A percentile compares a stretch with the other conserved stretches of the same genome.
Conservation (phyloP, 139 green algal species). For the Haematococcus lacustris region DNA sequence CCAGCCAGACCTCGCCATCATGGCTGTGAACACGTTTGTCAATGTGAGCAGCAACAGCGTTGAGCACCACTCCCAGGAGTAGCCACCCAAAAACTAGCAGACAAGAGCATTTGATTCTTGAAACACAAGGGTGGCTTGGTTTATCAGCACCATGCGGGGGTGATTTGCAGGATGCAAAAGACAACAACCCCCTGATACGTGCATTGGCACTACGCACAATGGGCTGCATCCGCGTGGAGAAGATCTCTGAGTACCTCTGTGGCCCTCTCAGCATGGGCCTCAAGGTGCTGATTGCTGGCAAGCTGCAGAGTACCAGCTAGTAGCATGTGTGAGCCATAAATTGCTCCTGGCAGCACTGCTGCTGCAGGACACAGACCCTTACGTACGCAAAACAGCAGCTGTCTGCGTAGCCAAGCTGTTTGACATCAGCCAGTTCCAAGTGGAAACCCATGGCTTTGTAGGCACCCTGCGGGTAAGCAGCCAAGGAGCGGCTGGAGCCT, state of each 20-base stretch:
- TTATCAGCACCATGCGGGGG: no score
- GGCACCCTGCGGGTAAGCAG: conserved; percentile 78
- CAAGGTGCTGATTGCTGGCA: not conserved
- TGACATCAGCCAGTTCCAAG: conserved; percentile 94
- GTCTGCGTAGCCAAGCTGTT: conserved; percentile 97
- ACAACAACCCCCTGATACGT: conserved; percentile 95
- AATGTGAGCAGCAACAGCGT: no score
- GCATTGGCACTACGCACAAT: conserved; percentile 97
- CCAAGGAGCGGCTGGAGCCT: no score
- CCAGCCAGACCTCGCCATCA: conserved; percentile 96
- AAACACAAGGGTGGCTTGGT: not conserved
- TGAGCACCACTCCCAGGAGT: no score
- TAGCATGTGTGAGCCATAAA: no score
- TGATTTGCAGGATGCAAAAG: conserved; percentile 83
- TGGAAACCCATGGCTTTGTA: conserved; percentile 94
- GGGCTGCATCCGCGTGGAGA: conserved; percentile 98
- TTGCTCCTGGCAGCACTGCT: no score
- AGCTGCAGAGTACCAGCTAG: no score
- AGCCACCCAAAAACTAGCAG: not conserved
- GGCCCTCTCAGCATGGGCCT: not conserved
- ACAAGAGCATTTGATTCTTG: not conserved
- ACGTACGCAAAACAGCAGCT: conserved; percentile 97
- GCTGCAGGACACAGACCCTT: conserved; percentile 91
- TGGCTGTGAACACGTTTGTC: conserved; percentile 99
- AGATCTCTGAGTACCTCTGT: conserved; percentile 99